phyloP scores from a whole-genome alignment of 106 monocot genomes.

The Platanthera zijinensis region DNA sequence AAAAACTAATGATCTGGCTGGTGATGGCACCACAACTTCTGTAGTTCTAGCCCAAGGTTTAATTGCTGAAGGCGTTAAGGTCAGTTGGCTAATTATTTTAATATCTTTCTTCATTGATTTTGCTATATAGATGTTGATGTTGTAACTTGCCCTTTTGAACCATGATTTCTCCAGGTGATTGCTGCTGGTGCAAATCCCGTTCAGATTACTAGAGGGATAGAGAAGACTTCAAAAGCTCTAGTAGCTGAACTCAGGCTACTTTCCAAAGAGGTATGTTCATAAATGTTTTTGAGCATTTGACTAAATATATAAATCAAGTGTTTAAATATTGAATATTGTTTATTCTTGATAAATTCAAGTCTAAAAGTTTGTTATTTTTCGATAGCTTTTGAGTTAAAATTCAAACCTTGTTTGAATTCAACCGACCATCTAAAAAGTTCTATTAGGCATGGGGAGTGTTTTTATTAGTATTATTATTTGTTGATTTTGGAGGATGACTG shows the following conservation, averaged over 20 bases:
- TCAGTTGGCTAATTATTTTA: not conserved
- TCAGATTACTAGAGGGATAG: slow-evolving; percentile 73
- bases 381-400: not conserved
- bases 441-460: too few species aligned
- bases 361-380: not conserved
- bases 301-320: too few species aligned
- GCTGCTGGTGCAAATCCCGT: slow-evolving; percentile 67
- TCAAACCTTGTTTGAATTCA: too few species aligned
- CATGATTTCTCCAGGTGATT: slow-evolving; percentile 15
- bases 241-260: slow-evolving; percentile 50
- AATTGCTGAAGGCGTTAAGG: slow-evolving; percentile 94
- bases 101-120: not conserved
- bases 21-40: slow-evolving; percentile 95
- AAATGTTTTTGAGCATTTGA: too few species aligned
- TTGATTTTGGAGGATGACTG: too few species aligned
- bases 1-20: slow-evolving; percentile 94
- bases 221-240: slow-evolving; percentile 59
- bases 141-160: not conserved
- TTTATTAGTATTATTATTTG: too few species aligned
- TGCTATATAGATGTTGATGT: not conserved
- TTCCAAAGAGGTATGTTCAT: slow-evolving; percentile 54
- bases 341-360: too few species aligned
- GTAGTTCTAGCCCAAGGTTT: slow-evolving; percentile 95
- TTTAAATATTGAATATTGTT: too few species aligned
- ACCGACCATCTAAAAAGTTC: too few species aligned